Evolutionary conservation across 2,329 filamentous ascomycete genomes (phyloP).

Genomic region (Diplodia scrobiculata): DNA sequence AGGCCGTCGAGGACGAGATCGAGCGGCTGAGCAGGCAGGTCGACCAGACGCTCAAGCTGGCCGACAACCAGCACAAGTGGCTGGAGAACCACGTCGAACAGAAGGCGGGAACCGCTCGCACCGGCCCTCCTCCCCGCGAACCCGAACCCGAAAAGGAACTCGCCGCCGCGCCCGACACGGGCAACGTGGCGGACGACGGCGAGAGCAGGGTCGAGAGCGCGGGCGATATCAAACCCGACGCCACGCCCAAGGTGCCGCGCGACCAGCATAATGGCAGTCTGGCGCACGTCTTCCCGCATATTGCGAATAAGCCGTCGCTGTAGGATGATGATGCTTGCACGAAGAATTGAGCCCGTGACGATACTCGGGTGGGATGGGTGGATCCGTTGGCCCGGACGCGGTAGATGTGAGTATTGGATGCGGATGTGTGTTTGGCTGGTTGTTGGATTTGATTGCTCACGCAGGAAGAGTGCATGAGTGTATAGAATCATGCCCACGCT

Average conservation of each 20-base stretch:
- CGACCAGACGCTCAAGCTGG: constrained; percentile 54
- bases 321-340: neutral
- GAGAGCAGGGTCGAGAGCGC: constrained; percentile 25
- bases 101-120: constrained; percentile 30
- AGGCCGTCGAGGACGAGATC: constrained; percentile 60
- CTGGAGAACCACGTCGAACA: constrained; percentile 40
- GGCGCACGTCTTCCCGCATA: constrained; percentile 39
- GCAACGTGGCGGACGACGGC: constrained; percentile 27
- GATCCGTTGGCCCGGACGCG: too few species aligned
- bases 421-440: too few species aligned
- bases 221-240: constrained; percentile 15
- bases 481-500: too few species aligned
- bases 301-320: constrained; percentile 51
- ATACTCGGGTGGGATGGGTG: too few species aligned
- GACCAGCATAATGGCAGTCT: constrained; percentile 30
- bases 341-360: too few species aligned
- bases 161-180: constrained; percentile 3
- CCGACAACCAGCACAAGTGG: constrained; percentile 37
- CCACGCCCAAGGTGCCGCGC: constrained; percentile 17
- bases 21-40: constrained; percentile 61
- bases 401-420: too few species aligned
- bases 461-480: too few species aligned
- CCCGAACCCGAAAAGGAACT: neutral
- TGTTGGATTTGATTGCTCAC: too few species aligned
- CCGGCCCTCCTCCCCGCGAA: neutral